phyloP scores from a whole-genome alignment of 805 yeast species.

The Nakazawaea populi region DNA sequence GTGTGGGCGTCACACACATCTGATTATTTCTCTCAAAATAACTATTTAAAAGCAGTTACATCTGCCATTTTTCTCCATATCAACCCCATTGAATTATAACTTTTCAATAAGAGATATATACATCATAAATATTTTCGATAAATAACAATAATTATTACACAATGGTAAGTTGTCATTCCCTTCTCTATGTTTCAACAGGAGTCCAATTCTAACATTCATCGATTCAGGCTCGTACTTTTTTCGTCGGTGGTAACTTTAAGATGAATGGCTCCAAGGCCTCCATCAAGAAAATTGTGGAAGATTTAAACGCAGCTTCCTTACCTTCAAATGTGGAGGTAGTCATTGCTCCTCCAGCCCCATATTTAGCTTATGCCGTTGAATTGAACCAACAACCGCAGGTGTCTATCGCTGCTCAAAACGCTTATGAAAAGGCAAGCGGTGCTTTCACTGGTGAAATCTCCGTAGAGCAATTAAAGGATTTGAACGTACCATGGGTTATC shows the following conservation, averaged over 20 bases:
- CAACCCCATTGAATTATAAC: background rate
- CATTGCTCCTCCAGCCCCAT: slow-evolving; percentile 93
- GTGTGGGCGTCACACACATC: too few relatives aligned
- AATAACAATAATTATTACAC: background rate
- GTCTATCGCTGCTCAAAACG: slow-evolving; percentile 85
- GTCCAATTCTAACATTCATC: too few relatives aligned
- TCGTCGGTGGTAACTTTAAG: slow-evolving; percentile 99
- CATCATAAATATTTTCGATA: slow-evolving; percentile 14
- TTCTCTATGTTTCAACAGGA: too few relatives aligned
- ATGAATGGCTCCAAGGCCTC: slow-evolving; percentile 93
- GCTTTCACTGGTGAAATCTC: slow-evolving; percentile 98
- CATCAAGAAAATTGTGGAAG: slow-evolving; percentile 75
- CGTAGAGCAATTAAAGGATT: slow-evolving; percentile 81
- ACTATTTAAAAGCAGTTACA: background rate
- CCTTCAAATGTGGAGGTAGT: slow-evolving; percentile 86
- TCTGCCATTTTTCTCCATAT: background rate
- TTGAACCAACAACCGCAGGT: slow-evolving; percentile 67
- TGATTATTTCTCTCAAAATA: background rate
- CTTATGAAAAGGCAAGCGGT: slow-evolving; percentile 83
- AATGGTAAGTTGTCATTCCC: background rate
- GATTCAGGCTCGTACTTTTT: slow-evolving; percentile 74
- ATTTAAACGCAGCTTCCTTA: slow-evolving; percentile 73
- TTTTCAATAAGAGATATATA: slow-evolving; percentile 9
- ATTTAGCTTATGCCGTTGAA: slow-evolving; percentile 70
- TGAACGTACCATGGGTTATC: slow-evolving; percentile 91